Evolutionary conservation across 2,329 filamentous ascomycete genomes (phyloP), one percentile per base, ranked within the genome.

Genomic region (Trichoderma lentiforme): DNA sequence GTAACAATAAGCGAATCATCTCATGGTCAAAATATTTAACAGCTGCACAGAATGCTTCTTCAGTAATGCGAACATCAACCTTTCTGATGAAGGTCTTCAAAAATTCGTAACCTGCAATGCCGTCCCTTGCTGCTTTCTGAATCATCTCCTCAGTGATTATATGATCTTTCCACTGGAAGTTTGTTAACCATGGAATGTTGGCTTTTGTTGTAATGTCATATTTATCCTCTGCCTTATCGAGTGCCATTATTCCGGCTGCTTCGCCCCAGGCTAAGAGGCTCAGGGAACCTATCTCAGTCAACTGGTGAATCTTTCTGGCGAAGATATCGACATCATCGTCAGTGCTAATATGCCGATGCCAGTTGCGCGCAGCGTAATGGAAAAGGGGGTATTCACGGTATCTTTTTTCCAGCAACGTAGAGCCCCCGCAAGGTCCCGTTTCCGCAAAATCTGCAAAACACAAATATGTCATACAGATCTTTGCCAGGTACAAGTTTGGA

Each of bases 231-330:
- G n/a, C 43, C 3, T 51, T 51, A 21, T 51, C 43, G 9, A 51
- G n/a, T 21, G 43, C 18, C n/a, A 9, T 43, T 2, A 51, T 51
- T 51, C 43, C 43, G 8, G 43, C 43, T 51, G 43, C 43, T 21
- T 51, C 43, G 4, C 43, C n/a, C 43, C 43, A 51, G 18, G 43
- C 43, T 21, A 51, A 12, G 43, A 51, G n/a, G 3, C n/a, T n/a
- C 9, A 6, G 1, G 0, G 43, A 51, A 21, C 43, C n/a, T 51
- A 21, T n/a, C n/a, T 51, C n/a, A 21, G 43, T 51, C n/a, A 51
- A 21, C n/a, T 21, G 43, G 43, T 0, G 0, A 4, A 51, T 12
- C 6, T 2, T 6, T 4, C n/a, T 0, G n/a, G 43, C 9, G n/a
- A 51, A 6, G 1, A 5, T 51, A 5, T 51, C 0, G n/a, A 21